A percentile compares a stretch with the other conserved stretches of the same genome.
phyloP scores from a whole-genome alignment of 441 rosid genomes.

The Erysimum cheiri region DNA sequence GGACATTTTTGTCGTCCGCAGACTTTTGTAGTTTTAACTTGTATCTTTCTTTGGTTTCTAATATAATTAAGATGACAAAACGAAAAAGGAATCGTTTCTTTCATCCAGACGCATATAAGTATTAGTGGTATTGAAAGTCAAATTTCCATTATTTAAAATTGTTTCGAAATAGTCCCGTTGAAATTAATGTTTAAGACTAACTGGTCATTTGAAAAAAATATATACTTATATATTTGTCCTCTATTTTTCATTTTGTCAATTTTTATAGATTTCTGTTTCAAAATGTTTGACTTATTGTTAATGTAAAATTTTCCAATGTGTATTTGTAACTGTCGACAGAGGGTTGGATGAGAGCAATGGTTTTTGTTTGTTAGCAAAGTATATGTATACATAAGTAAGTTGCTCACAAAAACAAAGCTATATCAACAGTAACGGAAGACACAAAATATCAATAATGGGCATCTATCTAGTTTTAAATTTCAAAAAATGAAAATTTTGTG shows the following conservation, averaged over 20 bases:
- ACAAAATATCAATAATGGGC: background rate
- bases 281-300: slow-evolving; percentile 2
- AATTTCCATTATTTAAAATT: background rate
- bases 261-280: background rate
- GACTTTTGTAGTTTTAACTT: no score
- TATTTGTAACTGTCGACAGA: background rate
- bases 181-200: slow-evolving; percentile 17
- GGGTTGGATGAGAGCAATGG: background rate
- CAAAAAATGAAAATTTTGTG: background rate
- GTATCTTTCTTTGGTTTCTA: no score
- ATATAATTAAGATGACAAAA: no score
- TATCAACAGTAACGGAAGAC: background rate
- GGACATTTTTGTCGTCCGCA: no score
- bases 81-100: background rate
- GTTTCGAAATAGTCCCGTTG: slow-evolving; percentile 1
- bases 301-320: background rate
- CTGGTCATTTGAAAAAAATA: background rate
- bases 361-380: background rate
- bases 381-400: background rate
- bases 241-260: slow-evolving; percentile 1
- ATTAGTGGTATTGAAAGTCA: slow-evolving; percentile 5
- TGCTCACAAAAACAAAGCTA: background rate
- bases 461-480: background rate
- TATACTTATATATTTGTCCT: no score
- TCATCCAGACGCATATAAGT: slow-evolving; percentile 9